Evolutionary conservation across 1,284 basidiomycete species (phyloP).

Genomic region (Leccinum brunneo-olivaceum): DNA sequence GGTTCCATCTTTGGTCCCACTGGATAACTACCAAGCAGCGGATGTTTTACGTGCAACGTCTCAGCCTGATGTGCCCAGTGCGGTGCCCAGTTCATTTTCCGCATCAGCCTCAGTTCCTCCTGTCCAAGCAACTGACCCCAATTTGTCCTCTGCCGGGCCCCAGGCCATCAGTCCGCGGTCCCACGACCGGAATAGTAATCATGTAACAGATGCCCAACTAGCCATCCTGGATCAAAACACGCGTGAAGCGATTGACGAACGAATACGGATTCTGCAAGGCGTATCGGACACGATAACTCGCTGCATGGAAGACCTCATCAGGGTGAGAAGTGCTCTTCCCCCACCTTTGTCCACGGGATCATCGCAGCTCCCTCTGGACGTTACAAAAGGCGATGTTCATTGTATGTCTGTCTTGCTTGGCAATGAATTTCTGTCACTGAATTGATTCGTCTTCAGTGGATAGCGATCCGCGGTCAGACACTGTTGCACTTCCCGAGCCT

Average conservation of each 20-base stretch:
- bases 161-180: not conserved
- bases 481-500: not conserved
- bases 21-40: slow-evolving; percentile 33
- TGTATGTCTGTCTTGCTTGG: slow-evolving; percentile 12
- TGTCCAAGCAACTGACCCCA: not conserved
- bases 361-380: slow-evolving; percentile 1
- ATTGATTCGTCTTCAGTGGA: slow-evolving; percentile 3
- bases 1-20: slow-evolving; percentile 47
- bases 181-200: slow-evolving; percentile 28
- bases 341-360: slow-evolving; percentile 12
- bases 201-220: slow-evolving; percentile 54
- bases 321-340: slow-evolving; percentile 66
- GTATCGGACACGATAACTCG: slow-evolving; percentile 64
- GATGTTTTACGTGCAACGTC: slow-evolving; percentile 7
- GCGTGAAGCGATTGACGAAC: slow-evolving; percentile 76
- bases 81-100: slow-evolving; percentile 1
- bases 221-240: slow-evolving; percentile 55
- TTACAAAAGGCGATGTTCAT: slow-evolving; percentile 4
- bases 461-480: not conserved
- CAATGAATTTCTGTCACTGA: slow-evolving; percentile 5
- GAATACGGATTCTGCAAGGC: slow-evolving; percentile 67
- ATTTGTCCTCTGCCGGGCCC: not conserved
- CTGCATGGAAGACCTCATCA: slow-evolving; percentile 72
- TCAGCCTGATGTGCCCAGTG: slow-evolving; percentile 3
- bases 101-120: not conserved